Evolutionary conservation across 2,329 filamentous ascomycete species (phyloP).

Genomic region (Pseudopithomyces chartarum): DNA sequence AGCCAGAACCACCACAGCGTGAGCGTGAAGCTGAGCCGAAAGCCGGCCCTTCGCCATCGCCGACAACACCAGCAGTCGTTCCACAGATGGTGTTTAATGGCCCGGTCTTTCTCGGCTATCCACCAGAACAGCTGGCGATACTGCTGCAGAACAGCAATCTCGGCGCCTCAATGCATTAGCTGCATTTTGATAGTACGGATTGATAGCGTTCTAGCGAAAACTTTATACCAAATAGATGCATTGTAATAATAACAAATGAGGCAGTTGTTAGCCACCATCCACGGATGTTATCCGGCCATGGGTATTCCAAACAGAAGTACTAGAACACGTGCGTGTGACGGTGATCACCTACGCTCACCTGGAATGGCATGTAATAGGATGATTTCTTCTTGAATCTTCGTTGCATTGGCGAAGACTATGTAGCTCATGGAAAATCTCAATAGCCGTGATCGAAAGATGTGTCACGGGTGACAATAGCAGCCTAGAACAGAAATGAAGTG

Average conservation of each 20-base stretch:
- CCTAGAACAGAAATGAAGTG: too few species aligned
- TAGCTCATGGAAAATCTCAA: too few species aligned
- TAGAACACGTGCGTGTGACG: too few species aligned
- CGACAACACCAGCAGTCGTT: slow-evolving; percentile 24
- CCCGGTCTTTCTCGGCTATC: slow-evolving; percentile 90
- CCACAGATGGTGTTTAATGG: slow-evolving; percentile 88
- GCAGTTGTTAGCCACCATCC: slow-evolving; percentile 19
- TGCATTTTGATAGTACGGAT: background rate
- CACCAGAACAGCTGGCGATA: slow-evolving; percentile 42
- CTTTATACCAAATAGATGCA: slow-evolving; percentile 29
- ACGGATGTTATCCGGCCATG: too few species aligned
- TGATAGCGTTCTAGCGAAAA: slow-evolving; percentile 13
- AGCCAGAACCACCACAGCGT: slow-evolving; percentile 16
- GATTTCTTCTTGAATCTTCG: slow-evolving; percentile 7
- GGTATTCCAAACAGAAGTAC: too few species aligned
- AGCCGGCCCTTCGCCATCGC: slow-evolving; percentile 2
- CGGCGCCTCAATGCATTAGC: slow-evolving; percentile 34
- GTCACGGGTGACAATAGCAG: too few species aligned
- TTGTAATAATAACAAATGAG: slow-evolving; percentile 28
- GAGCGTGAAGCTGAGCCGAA: slow-evolving; percentile 8
- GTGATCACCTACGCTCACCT: too few species aligned
- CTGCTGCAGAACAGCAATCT: slow-evolving; percentile 44
- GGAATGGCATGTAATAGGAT: too few species aligned
- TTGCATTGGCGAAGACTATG: slow-evolving; percentile 3
- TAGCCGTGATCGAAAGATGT: too few species aligned